phyloP scores from a whole-genome alignment of 1,284 basidiomycete genomes.

The Leccinum brunneo-olivaceum region DNA sequence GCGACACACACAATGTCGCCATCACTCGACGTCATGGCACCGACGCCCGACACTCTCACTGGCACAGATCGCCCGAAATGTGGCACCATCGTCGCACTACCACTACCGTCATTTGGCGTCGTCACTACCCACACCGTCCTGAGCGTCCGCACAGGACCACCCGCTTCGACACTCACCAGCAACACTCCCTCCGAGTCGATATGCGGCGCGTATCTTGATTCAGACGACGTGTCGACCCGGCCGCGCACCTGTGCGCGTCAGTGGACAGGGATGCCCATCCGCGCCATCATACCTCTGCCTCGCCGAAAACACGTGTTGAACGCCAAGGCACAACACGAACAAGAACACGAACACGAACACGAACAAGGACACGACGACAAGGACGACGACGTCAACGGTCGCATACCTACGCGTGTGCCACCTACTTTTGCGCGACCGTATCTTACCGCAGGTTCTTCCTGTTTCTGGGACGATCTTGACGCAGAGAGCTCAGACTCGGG shows the following conservation, averaged over 20 bases:
- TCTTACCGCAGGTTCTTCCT: too few relatives aligned
- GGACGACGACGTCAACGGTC: too few relatives aligned
- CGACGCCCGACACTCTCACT: background rate
- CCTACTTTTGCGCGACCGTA: too few relatives aligned
- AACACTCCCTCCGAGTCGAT: background rate
- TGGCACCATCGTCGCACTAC: too few relatives aligned
- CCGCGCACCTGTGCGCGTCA: background rate
- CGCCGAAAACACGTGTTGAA: conserved; percentile 6
- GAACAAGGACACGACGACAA: too few relatives aligned
- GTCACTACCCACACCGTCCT: background rate
- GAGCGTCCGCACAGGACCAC: too few relatives aligned
- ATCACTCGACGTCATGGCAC: background rate
- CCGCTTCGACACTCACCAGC: too few relatives aligned
- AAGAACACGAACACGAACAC: background rate
- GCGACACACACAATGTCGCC: background rate
- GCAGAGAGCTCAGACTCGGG: background rate
- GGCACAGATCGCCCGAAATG: background rate
- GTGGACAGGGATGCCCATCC: conserved; percentile 24
- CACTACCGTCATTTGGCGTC: too few relatives aligned
- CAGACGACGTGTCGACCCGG: background rate
- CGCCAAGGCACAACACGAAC: background rate
- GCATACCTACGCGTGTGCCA: too few relatives aligned
- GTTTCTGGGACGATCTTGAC: background rate
- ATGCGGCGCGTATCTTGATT: background rate
- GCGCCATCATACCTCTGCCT: conserved; percentile 20